Evolutionary conservation across 108 stramenopile genomes (phyloP).

Genomic region (Nitzschia sp.): DNA sequence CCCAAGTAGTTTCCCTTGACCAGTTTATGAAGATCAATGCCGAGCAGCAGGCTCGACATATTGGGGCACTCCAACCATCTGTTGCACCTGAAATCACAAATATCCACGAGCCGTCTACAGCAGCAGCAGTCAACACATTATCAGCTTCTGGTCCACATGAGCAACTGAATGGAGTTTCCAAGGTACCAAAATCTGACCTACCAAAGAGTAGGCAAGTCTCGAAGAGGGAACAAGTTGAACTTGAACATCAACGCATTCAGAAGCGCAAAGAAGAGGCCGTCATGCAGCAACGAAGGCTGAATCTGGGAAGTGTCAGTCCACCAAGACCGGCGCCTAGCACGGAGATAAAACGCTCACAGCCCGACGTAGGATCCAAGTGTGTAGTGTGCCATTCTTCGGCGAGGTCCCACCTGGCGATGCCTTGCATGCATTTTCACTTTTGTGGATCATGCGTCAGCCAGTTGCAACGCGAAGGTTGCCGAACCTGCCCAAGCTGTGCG

Average conservation of each 20-base stretch:
- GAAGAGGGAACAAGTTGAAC: constrained; percentile 3
- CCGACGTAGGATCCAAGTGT: constrained; percentile 15
- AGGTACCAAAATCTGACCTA: not conserved
- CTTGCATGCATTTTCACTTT: constrained; percentile 47
- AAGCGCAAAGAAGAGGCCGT: constrained; percentile 19
- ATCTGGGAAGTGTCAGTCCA: constrained; percentile 1
- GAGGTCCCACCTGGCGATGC: constrained; percentile 36
- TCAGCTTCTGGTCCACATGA: not conserved
- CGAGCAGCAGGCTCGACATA: not conserved
- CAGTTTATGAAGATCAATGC: constrained; percentile 15
- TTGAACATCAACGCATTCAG: constrained; percentile 19
- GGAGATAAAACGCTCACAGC: too few species aligned
- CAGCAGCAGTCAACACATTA: not conserved
- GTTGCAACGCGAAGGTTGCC: not conserved
- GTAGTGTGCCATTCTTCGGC: constrained; percentile 28
- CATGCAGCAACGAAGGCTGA: constrained; percentile 20
- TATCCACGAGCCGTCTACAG: not conserved
- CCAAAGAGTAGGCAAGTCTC: not conserved
- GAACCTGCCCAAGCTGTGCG: constrained; percentile 26
- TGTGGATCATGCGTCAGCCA: constrained; percentile 28
- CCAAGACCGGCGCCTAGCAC: not conserved
- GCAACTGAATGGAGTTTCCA: too few species aligned
- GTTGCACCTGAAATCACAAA: not conserved
- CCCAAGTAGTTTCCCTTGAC: constrained; percentile 1
- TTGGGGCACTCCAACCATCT: not conserved